Evolutionary conservation across 2,329 filamentous ascomycete genomes (phyloP).

Genomic region (Dactylellina drechsleri): DNA sequence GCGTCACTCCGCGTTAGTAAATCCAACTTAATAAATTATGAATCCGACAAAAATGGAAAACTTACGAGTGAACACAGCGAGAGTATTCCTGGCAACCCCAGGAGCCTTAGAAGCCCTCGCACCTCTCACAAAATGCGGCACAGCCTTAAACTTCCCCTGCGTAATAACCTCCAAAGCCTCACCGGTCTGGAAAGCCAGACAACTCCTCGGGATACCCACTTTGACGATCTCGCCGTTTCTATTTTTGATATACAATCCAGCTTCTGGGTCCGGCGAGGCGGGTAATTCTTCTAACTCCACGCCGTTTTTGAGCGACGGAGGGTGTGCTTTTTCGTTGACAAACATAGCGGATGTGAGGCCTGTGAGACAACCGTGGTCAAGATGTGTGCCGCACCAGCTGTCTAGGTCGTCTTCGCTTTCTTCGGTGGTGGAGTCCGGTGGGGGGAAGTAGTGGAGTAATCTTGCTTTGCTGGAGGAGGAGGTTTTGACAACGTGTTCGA

Average conservation of each 20-base stretch:
- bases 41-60: conserved; percentile 4
- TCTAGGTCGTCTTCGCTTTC: conserved; percentile 61
- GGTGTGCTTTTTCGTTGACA: conserved; percentile 74
- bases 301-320: conserved; percentile 60
- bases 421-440: conserved; percentile 62
- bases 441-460: conserved; percentile 91
- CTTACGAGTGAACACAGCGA: conserved; percentile 87
- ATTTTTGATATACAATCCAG: conserved; percentile 93
- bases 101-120: conserved; percentile 67
- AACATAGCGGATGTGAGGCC: conserved; percentile 94
- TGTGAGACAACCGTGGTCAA: conserved; percentile 93
- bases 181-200: conserved; percentile 94
- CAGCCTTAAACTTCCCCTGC: conserved; percentile 87
- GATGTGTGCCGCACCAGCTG: conserved; percentile 87
- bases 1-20: background rate
- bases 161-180: conserved; percentile 93
- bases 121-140: conserved; percentile 93
- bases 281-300: conserved; percentile 75
- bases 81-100: conserved; percentile 80
- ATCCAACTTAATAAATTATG: background rate
- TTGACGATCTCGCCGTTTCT: conserved; percentile 84
- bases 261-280: conserved; percentile 80
- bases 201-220: conserved; percentile 88
- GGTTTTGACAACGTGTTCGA: conserved; percentile 85
- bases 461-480: conserved; percentile 91